Evolutionary conservation across 2,329 filamentous ascomycete genomes (phyloP), one percentile per base, ranked within the genome.

Genomic region (Waltergamsia citrina): DNA sequence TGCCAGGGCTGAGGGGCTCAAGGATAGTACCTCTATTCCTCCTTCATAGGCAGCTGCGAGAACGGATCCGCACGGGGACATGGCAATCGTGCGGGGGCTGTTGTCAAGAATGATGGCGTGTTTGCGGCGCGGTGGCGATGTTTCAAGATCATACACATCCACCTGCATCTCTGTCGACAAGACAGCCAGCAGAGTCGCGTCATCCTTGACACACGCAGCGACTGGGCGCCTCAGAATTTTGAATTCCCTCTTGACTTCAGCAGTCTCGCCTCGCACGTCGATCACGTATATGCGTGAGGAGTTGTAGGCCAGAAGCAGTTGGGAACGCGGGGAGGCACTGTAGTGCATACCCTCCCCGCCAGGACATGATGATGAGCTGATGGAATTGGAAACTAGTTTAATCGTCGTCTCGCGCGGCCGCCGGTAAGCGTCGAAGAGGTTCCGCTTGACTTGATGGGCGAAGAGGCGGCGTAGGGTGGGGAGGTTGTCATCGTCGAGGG

Each of bases 271-370:
- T 16, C 71, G 69, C 4, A 84, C 65, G 50, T 90, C 79, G 33
- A 94, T 63, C 22, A 93, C 73, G 46, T 88, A 82, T 43, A 94
- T 84, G 37, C 86, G 71, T 10, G 85, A 88, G 24, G 86, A 93
- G 55, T 85, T 93, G 54, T 87, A 84, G 33, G 83, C 85, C 26
- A 93, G 69, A 20, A 93, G 60, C 45, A 80, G 74, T 43, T 81
- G 77, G 3, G 85, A 85, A 35, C 71, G 75, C 6, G 84, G 77
- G 3, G 86, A 93, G 38, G 85, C 75, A 41, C 74, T 78, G 54
- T 93, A 94, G 35, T 85, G 82, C 61, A 94, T 85, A 29, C 85
- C 85, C 54, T 94, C 86, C 21, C 85, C 84, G 22, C 82, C 81
- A 2, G 85, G 86, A 41, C 81, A 81, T 16, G 85, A 85, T 2